Percentiles rank a stretch among this genome's conserved stretches.
These are phyloP conservation scores for Beta corolliflora DNA, from an alignment of 179 eudicot species.

Conservation along the genomic window DNA sequence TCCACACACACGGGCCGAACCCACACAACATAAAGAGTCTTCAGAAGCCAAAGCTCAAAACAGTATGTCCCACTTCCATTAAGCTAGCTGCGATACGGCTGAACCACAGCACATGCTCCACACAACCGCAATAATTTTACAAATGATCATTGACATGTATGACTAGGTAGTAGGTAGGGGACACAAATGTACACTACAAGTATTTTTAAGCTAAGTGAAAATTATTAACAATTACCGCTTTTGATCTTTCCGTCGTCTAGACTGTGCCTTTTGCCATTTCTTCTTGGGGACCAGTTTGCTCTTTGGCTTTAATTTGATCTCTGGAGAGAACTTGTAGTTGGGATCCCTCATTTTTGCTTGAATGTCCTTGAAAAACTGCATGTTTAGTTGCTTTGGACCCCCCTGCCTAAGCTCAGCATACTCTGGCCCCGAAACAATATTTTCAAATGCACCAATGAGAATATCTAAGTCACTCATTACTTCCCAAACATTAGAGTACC, in stretches of 20 bases:
- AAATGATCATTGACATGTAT: neutral
- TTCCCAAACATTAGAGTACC: constrained; percentile 90
- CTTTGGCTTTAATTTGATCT: constrained; percentile 85
- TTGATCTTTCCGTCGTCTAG: constrained; percentile 76
- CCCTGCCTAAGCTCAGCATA: constrained; percentile 87
- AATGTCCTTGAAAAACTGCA: constrained; percentile 89
- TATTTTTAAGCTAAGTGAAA: neutral
- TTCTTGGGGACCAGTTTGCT: constrained; percentile 70
- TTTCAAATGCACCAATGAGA: constrained; percentile 87
- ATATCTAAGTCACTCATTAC: constrained; percentile 91
- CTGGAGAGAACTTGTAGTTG: constrained; percentile 76
- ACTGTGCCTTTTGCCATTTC: constrained; percentile 83
- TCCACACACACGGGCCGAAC: no score
- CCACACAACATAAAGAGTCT: no score
- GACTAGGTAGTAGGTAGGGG: constrained; percentile 18
- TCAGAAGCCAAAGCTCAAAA: neutral
- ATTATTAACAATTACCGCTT: constrained; percentile 43
- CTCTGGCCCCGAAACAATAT: constrained; percentile 88
- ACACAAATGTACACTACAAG: constrained; percentile 1
- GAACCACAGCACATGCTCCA: neutral
- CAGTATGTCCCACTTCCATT: neutral
- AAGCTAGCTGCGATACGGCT: neutral
- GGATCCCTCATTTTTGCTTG: constrained; percentile 95
- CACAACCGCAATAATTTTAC: constrained; percentile 3
- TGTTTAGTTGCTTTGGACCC: constrained; percentile 82